Conservation (phyloP, 305 asterid genomes). For the Solanum hybrid region DNA sequence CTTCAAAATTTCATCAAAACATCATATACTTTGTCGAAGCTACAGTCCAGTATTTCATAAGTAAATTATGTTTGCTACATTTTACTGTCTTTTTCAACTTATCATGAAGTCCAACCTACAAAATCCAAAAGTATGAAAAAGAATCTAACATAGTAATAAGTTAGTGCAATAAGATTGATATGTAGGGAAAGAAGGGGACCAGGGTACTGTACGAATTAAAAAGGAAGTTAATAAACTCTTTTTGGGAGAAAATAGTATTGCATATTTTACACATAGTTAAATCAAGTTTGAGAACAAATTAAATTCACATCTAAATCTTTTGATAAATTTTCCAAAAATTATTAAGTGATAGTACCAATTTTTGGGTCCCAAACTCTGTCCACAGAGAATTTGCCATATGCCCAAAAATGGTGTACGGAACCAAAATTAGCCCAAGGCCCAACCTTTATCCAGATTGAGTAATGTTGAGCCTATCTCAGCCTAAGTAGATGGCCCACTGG, state of each 20-base stretch:
- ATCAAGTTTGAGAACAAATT: neutral
- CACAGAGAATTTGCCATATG: neutral
- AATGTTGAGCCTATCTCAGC: constrained; percentile 35
- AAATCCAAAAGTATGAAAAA: neutral
- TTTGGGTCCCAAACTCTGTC: neutral
- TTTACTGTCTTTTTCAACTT: neutral
- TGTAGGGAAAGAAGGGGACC: neutral
- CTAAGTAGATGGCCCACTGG: constrained; percentile 44
- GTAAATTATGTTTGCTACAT: neutral
- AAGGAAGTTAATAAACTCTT: neutral
- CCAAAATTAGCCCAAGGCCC: constrained; percentile 17
- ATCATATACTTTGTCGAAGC: neutral
- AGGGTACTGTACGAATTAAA: neutral
- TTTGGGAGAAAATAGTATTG: neutral
- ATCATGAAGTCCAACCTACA: neutral
- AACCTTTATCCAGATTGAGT: constrained; percentile 36
- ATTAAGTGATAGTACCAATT: neutral
- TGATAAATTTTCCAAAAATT: neutral
- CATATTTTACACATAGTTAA: neutral
- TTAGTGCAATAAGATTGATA: neutral
- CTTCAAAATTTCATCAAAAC: neutral
- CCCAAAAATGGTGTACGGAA: neutral
- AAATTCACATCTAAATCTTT: neutral
- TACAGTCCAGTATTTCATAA: neutral
- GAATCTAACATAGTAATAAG: neutral